Evolutionary conservation across 2,329 filamentous ascomycete species (phyloP).

Genomic region (Leptographium wingfieldii): DNA sequence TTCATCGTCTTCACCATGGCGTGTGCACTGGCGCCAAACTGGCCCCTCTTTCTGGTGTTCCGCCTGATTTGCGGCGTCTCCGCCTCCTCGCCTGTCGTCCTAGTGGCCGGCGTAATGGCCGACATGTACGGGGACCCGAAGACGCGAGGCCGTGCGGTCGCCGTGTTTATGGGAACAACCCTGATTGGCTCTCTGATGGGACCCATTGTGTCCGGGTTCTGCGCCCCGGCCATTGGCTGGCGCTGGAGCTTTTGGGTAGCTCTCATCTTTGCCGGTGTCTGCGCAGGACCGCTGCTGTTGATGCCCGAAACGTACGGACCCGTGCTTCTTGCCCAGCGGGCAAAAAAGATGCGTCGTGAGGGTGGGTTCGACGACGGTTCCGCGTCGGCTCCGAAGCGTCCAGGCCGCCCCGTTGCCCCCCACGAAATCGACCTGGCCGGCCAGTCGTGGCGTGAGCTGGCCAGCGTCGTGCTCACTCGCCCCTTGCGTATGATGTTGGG

Average conservation of each 20-base stretch:
- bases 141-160: constrained; percentile 46
- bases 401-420: constrained; percentile 40
- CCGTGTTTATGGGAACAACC: constrained; percentile 46
- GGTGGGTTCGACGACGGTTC: no score
- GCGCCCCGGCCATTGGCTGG: constrained; percentile 47
- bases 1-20: constrained; percentile 42
- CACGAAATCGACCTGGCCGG: constrained; percentile 50
- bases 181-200: constrained; percentile 54
- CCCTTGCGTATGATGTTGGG: constrained; percentile 60
- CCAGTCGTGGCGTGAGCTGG: constrained; percentile 34
- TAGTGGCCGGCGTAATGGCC: constrained; percentile 51
- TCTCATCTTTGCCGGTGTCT: constrained; percentile 50
- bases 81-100: constrained; percentile 46
- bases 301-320: constrained; percentile 54
- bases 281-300: constrained; percentile 31
- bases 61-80: constrained; percentile 37
- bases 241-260: constrained; percentile 60
- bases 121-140: constrained; percentile 49
- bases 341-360: constrained; percentile 38
- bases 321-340: constrained; percentile 42
- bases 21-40: constrained; percentile 40
- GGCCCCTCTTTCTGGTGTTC: constrained; percentile 40
- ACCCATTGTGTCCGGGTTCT: constrained; percentile 52
- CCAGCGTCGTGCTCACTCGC: constrained; percentile 57
- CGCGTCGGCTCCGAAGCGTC: constrained; percentile 16